A percentile compares a stretch with the other conserved stretches of the same genome.
Conservation (phyloP, 2,329 filamentous ascomycete genomes). For the Emergomyces africanus region DNA sequence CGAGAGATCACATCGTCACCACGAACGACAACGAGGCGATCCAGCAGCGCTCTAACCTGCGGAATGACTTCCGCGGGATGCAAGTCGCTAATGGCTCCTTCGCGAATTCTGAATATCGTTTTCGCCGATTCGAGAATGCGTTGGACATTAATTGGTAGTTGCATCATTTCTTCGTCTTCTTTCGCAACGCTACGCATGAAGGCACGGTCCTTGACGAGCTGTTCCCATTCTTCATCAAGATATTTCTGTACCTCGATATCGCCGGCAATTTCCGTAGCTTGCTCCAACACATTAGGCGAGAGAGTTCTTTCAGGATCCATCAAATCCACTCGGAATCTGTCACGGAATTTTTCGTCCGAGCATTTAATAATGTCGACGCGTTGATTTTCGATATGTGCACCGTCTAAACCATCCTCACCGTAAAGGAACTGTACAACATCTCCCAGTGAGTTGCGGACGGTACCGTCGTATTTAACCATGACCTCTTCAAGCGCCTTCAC, state of each 20-base stretch:
- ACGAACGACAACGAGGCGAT: conserved; percentile 71
- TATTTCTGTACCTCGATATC: conserved; percentile 78
- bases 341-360: conserved; percentile 63
- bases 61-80: conserved; percentile 79
- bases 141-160: conserved; percentile 80
- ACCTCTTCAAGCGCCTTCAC: conserved; percentile 98
- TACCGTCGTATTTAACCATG: conserved; percentile 94
- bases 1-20: conserved; percentile 68
- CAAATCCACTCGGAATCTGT: conserved; percentile 74
- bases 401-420: conserved; percentile 93
- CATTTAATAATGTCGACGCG: conserved; percentile 74
- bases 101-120: conserved; percentile 81
- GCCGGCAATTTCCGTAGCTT: conserved; percentile 72
- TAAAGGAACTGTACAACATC: conserved; percentile 97
- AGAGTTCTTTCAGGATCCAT: conserved; percentile 57
- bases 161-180: conserved; percentile 73
- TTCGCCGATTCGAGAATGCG: conserved; percentile 86
- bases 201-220: conserved; percentile 59
- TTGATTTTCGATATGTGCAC: conserved; percentile 86
- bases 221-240: conserved; percentile 79
- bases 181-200: conserved; percentile 60
- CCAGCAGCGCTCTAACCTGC: conserved; percentile 59
- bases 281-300: conserved; percentile 61
- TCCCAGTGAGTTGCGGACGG: conserved; percentile 89
- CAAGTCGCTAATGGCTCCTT: conserved; percentile 73